phyloP scores from a whole-genome alignment of 306 rosid genomes.

The Trichosanthes truncata region DNA sequence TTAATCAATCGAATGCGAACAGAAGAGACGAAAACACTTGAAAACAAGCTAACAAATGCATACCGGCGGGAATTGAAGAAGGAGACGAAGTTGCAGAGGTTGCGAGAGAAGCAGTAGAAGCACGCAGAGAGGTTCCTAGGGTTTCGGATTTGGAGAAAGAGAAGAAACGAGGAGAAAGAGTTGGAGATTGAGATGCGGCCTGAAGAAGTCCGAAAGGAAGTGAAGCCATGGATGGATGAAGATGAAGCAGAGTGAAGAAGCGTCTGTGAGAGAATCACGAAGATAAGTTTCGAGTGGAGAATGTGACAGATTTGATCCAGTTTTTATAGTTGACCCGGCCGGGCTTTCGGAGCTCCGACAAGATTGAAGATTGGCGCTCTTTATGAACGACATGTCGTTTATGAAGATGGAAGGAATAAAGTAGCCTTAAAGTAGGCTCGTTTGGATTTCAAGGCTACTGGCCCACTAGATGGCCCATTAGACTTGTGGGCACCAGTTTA shows the following conservation, averaged over 20 bases:
- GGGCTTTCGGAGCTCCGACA: neutral
- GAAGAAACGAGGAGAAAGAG: conserved; percentile 33
- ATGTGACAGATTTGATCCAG: neutral
- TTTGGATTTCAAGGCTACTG: neutral
- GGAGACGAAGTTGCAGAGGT: conserved; percentile 24
- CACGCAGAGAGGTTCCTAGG: conserved; percentile 25
- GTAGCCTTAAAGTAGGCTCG: neutral
- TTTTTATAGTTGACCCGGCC: neutral
- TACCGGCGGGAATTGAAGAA: conserved; percentile 45
- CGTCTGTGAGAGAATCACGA: neutral
- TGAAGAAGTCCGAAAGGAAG: conserved; percentile 50
- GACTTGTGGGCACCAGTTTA: neutral
- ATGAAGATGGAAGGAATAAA: neutral
- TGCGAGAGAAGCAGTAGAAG: conserved; percentile 22
- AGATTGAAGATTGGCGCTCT: neutral
- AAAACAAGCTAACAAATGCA: neutral
- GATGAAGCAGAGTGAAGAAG: neutral
- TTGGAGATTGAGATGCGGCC: conserved; percentile 23
- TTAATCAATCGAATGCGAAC: neutral
- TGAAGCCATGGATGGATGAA: conserved; percentile 39
- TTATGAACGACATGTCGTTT: neutral
- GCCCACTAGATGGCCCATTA: neutral
- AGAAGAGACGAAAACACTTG: neutral
- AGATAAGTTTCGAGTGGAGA: conserved; percentile 9
- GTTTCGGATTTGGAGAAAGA: conserved; percentile 60